Conservation (phyloP, 768 basidiomycete species). For the Mycena rebaudengoi region DNA sequence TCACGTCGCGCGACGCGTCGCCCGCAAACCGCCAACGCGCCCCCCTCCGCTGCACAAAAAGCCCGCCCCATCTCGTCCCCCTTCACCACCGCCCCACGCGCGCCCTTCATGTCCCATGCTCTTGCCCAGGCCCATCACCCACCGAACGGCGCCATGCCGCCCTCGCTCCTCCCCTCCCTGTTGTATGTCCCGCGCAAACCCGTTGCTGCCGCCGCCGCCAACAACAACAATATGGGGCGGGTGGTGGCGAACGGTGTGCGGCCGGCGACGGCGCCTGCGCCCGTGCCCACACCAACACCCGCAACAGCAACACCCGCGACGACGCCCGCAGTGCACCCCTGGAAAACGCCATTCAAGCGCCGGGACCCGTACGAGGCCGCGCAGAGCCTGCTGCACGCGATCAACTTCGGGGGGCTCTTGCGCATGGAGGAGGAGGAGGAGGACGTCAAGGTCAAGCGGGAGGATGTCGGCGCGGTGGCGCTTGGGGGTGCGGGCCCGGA, state of each 20-base stretch:
- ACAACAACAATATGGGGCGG: too few relatives aligned
- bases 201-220: background rate
- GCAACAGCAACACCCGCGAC: background rate
- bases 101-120: too few relatives aligned
- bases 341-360: background rate
- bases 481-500: too few relatives aligned
- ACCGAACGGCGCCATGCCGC: too few relatives aligned
- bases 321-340: slow-evolving; percentile 12
- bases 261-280: background rate
- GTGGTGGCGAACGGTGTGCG: too few relatives aligned
- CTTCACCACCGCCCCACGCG: slow-evolving; percentile 20
- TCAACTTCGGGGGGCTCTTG: slow-evolving; percentile 40
- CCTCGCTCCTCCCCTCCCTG: too few relatives aligned
- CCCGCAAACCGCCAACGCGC: slow-evolving; percentile 64
- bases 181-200: background rate
- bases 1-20: slow-evolving; percentile 79
- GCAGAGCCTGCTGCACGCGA: slow-evolving; percentile 59
- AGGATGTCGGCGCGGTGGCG: too few relatives aligned
- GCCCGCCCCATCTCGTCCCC: slow-evolving; percentile 30
- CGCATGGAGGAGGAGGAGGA: slow-evolving; percentile 21
- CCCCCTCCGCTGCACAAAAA: background rate
- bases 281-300: slow-evolving; percentile 6
- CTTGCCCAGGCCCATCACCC: too few relatives aligned
- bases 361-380: slow-evolving; percentile 53
- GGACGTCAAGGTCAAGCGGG: too few relatives aligned